Conservation (phyloP, 331 rosid genomes). For the Saraca asoca region DNA sequence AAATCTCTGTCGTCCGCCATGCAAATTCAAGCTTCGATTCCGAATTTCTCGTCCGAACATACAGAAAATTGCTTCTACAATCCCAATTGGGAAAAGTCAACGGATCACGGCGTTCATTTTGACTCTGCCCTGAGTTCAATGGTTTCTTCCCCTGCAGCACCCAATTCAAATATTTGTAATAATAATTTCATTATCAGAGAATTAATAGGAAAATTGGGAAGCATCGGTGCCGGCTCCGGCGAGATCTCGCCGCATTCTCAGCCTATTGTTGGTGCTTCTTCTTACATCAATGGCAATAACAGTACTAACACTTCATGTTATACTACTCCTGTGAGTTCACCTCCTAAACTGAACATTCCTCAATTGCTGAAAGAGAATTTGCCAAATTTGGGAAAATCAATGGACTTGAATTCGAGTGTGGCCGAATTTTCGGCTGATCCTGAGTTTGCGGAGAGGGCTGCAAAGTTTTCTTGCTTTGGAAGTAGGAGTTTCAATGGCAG, state of each 20-base stretch:
- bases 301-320: slow-evolving; percentile 64
- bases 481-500: slow-evolving; percentile 81
- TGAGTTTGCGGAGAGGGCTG: slow-evolving; percentile 92
- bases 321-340: slow-evolving; percentile 71
- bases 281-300: slow-evolving; percentile 44
- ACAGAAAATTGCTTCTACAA: slow-evolving; percentile 58
- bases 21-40: slow-evolving; percentile 47
- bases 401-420: slow-evolving; percentile 64
- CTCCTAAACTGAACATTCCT: slow-evolving; percentile 52
- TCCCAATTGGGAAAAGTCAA: slow-evolving; percentile 53
- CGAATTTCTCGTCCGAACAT: slow-evolving; percentile 45
- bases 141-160: slow-evolving; percentile 69
- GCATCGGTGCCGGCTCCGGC: slow-evolving; percentile 47
- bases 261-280: slow-evolving; percentile 27
- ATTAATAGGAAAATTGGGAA: slow-evolving; percentile 66
- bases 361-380: slow-evolving; percentile 39
- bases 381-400: slow-evolving; percentile 44
- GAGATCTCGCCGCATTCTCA: slow-evolving; percentile 60
- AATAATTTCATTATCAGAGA: slow-evolving; percentile 65
- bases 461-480: slow-evolving; percentile 87
- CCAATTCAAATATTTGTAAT: slow-evolving; percentile 53
- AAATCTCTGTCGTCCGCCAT: slow-evolving; percentile 48
- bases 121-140: slow-evolving; percentile 76
- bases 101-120: slow-evolving; percentile 51
- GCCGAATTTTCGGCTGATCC: slow-evolving; percentile 77